Conservation (phyloP, 495 filamentous ascomycete species). For the Talaromyces liani region DNA sequence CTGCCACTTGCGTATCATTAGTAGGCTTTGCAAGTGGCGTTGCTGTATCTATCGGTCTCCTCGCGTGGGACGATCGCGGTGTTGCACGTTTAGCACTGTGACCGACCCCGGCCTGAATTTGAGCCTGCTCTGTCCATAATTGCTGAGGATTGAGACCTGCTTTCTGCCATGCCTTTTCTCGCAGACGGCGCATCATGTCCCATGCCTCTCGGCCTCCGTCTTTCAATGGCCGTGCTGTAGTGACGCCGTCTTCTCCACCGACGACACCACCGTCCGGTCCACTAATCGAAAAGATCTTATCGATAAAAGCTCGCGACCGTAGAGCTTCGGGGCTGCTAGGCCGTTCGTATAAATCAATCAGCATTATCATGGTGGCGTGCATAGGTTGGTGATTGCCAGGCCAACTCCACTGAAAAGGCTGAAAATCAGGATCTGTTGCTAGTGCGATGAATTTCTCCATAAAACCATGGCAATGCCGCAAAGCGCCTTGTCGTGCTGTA, state of each 20-base stretch:
- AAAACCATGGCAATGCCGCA: conserved; percentile 48
- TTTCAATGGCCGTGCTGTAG: conserved; percentile 38
- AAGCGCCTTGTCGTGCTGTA: conserved; percentile 43
- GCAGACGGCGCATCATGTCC: conserved; percentile 46
- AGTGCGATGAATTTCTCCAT: conserved; percentile 49
- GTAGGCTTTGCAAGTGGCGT: background rate
- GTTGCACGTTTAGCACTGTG: conserved; percentile 11
- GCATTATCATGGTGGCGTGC: conserved; percentile 51
- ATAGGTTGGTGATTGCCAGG: conserved; percentile 50
- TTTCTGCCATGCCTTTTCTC: conserved; percentile 45
- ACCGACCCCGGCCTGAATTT: conserved; percentile 30
- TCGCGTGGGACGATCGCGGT: conserved; percentile 5
- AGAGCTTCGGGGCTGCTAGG: conserved; percentile 42
- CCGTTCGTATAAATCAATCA: conserved; percentile 48
- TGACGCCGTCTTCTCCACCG: conserved; percentile 42
- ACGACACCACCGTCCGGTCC: conserved; percentile 45
- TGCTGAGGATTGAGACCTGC: conserved; percentile 37
- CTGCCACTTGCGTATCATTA: conserved; percentile 12
- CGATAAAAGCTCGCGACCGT: conserved; percentile 41
- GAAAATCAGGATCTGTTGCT: conserved; percentile 44
- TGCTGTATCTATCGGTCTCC: background rate
- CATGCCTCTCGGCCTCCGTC: conserved; percentile 49
- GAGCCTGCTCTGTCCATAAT: conserved; percentile 42
- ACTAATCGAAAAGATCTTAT: conserved; percentile 44
- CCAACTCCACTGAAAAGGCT: conserved; percentile 53